Conservation (phyloP, 371 early-diverging fungal genomes). For the Mucor mucedo region DNA sequence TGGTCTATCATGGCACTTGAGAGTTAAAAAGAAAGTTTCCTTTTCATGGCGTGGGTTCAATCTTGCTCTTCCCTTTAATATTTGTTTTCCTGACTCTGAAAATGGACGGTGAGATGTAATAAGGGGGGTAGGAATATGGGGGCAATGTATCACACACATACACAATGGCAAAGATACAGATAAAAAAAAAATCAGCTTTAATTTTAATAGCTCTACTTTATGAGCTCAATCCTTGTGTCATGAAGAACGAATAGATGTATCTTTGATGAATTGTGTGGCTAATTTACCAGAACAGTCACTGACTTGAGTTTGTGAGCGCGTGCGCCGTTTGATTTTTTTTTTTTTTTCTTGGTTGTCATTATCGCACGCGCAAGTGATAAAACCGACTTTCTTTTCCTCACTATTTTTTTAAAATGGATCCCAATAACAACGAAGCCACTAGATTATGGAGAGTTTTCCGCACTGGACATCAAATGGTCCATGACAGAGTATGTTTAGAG, state of each 20-base stretch:
- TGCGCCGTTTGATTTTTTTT: background rate
- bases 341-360: background rate
- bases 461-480: constrained; percentile 90
- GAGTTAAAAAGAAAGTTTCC: no score
- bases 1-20: no score
- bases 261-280: no score
- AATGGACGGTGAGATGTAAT: background rate
- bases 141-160: no score
- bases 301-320: background rate
- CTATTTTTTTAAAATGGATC: constrained; percentile 45
- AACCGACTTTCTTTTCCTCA: background rate
- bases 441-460: constrained; percentile 86
- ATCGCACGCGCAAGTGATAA: background rate
- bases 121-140: background rate
- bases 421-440: constrained; percentile 67
- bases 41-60: no score
- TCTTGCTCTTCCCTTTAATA: no score
- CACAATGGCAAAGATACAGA: no score
- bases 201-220: no score
- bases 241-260: no score
- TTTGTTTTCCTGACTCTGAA: no score
- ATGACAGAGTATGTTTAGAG: constrained; percentile 68
- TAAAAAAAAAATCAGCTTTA: no score
- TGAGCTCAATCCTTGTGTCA: no score
- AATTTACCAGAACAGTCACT: background rate